Evolutionary conservation across 345 rosid species (phyloP), one percentile per base, ranked within the genome.

Genomic region (Melastoma malabathricum): DNA sequence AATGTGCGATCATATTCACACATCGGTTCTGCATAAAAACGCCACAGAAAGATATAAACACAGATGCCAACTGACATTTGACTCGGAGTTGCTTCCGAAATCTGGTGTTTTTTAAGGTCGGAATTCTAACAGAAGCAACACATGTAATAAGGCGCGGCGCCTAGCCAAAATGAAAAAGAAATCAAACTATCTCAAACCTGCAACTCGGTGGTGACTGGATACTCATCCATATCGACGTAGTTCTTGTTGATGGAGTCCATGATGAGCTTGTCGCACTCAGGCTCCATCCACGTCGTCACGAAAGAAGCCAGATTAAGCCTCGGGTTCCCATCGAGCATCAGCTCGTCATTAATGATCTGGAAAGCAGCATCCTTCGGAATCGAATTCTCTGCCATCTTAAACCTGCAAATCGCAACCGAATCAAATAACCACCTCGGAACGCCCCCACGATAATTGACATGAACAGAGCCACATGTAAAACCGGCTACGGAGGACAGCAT

Each of bases 271-370:
- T 34, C 41, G 12, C 97, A 89, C 64, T 89, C 95, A 3, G 97
- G 95, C 59, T 89, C 94, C 95, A 89, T 89, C 95, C 95, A 85
- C 2, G 97, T 89, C 0, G 95, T 89, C 51, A 89, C 95, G 10
- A 85, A 89, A 1, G 95, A 89, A 5, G 97, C 97, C 58, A 89
- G 63, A 66, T 89, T 86, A 54, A 89, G 70, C 78, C 96, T 77
- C 0, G 97, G 97, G 60, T 80, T 86, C 18, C 96, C 96, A 19
- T 89, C 97, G 4, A 86, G 48, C 59, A 61, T 61, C 19, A 61
- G 49, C 50, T 61, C 65, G 27, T 61, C 65, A 39, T 55, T 61
- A 20, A 89, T 89, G 50, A 89, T 86, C 84, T 89, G 97, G 59
- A 43, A 89, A 12, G 97, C 97, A 0, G 97, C 97, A 6, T 89